Evolutionary conservation across 148 eudicot species (phyloP).

Genomic region (Persicaria tinctoria): DNA sequence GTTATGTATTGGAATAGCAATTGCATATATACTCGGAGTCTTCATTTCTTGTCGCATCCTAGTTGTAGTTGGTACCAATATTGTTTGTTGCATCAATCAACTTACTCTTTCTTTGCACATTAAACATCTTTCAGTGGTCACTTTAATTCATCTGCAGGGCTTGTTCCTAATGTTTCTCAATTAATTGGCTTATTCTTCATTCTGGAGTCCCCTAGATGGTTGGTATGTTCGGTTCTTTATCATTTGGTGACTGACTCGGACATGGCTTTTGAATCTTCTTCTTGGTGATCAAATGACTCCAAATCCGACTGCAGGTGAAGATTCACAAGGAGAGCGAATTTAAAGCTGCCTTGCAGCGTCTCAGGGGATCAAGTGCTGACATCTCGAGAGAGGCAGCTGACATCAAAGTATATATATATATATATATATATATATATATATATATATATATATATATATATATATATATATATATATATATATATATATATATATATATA

Average conservation of each 20-base stretch:
- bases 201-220: constrained; percentile 39
- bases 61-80: constrained; percentile 26
- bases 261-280: not conserved
- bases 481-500: constrained; percentile 6
- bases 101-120: not conserved
- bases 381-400: constrained; percentile 27
- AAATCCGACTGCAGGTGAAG: constrained; percentile 19
- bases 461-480: constrained; percentile 6
- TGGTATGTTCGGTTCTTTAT: constrained; percentile 21
- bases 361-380: constrained; percentile 26
- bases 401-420: constrained; percentile 21
- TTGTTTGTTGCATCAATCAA: not conserved
- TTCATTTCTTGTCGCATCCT: constrained; percentile 30
- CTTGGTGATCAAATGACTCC: not conserved
- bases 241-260: not conserved
- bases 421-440: constrained; percentile 11
- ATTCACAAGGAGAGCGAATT: constrained; percentile 21
- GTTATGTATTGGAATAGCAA: constrained; percentile 17
- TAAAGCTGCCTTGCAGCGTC: constrained; percentile 22
- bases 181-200: constrained; percentile 26
- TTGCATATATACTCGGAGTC: constrained; percentile 21
- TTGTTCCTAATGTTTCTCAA: constrained; percentile 27
- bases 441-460: constrained; percentile 6
- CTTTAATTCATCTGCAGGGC: constrained; percentile 16
- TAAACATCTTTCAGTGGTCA: not conserved